These are phyloP conservation scores for Actinidia chinensis DNA, from an alignment of 179 eudicot species.

Conservation along the genomic window DNA sequence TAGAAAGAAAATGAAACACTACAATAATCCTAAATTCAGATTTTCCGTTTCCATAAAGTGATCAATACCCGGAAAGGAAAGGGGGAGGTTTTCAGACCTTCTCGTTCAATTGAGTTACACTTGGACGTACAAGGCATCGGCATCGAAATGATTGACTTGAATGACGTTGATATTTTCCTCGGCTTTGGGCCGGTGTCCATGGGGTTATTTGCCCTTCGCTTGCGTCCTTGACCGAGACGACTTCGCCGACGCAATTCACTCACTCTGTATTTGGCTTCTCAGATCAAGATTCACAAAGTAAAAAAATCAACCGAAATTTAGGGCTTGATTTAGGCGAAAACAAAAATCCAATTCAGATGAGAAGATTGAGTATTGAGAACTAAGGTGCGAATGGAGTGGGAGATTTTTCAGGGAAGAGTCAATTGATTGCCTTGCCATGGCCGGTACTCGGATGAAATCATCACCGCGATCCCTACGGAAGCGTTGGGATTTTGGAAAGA, in stretches of 20 bases:
- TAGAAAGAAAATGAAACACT: no score
- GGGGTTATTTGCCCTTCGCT: conserved; percentile 21
- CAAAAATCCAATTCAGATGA: conserved; percentile 4
- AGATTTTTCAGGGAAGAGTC: neutral
- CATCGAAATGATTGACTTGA: conserved; percentile 54
- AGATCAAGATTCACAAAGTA: conserved; percentile 11
- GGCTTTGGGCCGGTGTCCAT: conserved; percentile 35
- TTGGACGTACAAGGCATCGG: conserved; percentile 49
- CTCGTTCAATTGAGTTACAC: conserved; percentile 46
- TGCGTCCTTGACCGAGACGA: conserved; percentile 28
- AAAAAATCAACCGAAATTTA: conserved; percentile 7
- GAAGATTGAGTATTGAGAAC: neutral
- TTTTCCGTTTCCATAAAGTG: no score
- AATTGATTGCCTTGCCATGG: neutral
- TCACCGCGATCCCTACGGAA: neutral
- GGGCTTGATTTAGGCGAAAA: conserved; percentile 24
- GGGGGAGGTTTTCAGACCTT: conserved; percentile 31
- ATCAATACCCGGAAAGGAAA: neutral
- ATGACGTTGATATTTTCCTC: conserved; percentile 53
- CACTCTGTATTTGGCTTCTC: neutral
- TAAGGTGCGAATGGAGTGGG: neutral
- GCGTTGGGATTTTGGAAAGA: no score
- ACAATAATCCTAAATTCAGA: no score
- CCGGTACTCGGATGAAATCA: neutral
- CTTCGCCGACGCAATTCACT: conserved; percentile 34